These are phyloP conservation scores for Botryotinia globosa DNA, from an alignment of 2,329 filamentous ascomycete species.

Conservation along the genomic window DNA sequence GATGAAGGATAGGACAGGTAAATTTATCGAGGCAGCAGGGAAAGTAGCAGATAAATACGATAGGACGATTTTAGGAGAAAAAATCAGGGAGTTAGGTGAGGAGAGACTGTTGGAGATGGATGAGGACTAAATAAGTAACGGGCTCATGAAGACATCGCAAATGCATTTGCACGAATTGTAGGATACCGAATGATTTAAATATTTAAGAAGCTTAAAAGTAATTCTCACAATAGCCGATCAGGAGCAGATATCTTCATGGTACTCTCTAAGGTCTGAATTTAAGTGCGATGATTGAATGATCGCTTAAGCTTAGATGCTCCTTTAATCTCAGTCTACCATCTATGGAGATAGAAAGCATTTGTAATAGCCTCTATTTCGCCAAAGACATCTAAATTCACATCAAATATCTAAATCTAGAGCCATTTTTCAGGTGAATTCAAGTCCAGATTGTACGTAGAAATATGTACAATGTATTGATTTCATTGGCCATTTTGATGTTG, in stretches of 20 bases:
- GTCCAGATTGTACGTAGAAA: neutral
- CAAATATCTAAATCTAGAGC: neutral
- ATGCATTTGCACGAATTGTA: constrained; percentile 6
- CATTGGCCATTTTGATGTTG: neutral
- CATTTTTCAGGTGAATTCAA: neutral
- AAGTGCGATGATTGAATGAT: neutral
- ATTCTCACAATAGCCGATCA: neutral
- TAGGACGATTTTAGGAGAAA: constrained; percentile 74
- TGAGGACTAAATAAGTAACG: constrained; percentile 30
- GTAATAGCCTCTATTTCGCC: neutral
- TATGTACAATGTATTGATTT: neutral
- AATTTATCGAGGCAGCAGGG: constrained; percentile 86
- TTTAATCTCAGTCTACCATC: neutral
- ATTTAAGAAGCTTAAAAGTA: neutral
- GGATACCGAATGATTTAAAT: neutral
- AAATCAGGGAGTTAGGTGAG: constrained; percentile 86
- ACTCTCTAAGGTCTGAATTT: neutral
- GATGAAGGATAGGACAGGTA: constrained; percentile 79
- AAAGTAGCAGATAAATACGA: constrained; percentile 89
- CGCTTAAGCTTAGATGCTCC: neutral
- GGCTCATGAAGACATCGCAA: constrained; percentile 9
- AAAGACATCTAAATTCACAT: neutral
- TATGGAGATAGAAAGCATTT: neutral
- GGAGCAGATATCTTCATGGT: neutral
- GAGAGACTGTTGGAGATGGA: constrained; percentile 37